Evolutionary conservation across 1,284 basidiomycete species (phyloP).

Genomic region (Marasmius fiardii): DNA sequence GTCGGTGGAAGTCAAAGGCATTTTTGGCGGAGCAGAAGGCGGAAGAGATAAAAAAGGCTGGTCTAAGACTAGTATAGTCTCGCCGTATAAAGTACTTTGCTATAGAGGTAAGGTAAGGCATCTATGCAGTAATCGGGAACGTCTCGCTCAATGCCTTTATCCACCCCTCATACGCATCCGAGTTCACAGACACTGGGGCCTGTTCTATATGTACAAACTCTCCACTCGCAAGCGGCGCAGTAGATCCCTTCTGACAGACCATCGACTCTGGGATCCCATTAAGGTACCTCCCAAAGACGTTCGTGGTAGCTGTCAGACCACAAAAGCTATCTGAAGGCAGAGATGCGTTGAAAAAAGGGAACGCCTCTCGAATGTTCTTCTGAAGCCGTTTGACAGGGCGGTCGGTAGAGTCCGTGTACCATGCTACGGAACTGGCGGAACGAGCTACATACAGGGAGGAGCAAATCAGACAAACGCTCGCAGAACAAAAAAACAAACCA

Average conservation of each 20-base stretch:
- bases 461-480: too few relatives aligned
- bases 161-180: slow-evolving; percentile 29
- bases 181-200: slow-evolving; percentile 20
- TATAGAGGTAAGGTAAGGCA: not conserved
- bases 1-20: too few relatives aligned
- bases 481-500: slow-evolving; percentile 1
- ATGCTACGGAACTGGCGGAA: slow-evolving; percentile 17
- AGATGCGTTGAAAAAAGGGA: slow-evolving; percentile 32
- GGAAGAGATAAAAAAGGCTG: not conserved
- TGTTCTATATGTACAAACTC: slow-evolving; percentile 43
- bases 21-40: not conserved
- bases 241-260: slow-evolving; percentile 30
- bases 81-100: too few relatives aligned
- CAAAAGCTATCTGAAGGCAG: slow-evolving; percentile 36
- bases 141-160: slow-evolving; percentile 26
- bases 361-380: slow-evolving; percentile 22
- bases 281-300: slow-evolving; percentile 38
- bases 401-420: slow-evolving; percentile 22
- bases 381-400: slow-evolving; percentile 35
- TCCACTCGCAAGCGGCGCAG: slow-evolving; percentile 25
- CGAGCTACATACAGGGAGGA: slow-evolving; percentile 12
- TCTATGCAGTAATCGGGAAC: slow-evolving; percentile 19
- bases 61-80: not conserved
- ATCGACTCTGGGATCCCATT: slow-evolving; percentile 28
- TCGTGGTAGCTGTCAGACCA: slow-evolving; percentile 37